Evolutionary conservation across 805 yeast genomes (phyloP), one percentile per base, ranked within the genome.

Genomic region (Saccharomyces kudriavzevii): DNA sequence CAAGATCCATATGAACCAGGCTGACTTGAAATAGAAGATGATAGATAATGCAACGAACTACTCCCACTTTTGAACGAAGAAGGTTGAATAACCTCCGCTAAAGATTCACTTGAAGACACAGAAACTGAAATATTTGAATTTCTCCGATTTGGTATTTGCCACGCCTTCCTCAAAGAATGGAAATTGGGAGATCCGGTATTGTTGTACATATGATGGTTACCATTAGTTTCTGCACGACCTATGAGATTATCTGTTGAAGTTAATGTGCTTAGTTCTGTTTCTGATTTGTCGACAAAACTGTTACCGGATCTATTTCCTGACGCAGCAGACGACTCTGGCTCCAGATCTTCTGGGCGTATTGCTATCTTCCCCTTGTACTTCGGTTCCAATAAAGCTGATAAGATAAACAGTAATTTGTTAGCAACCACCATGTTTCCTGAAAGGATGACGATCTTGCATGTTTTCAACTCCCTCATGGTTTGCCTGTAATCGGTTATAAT

Each of bases 401-500:
- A 56, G 6, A 82, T 77, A 53, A 80, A 81, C 0, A 81, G 70
- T 52, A 82, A 67, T 60, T 81, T 81, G 59, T 81, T 82, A 1
- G 85, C 84, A 9, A 82, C 83, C 6, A 77, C 77, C 35, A 82
- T 80, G 60, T 82, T 82, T 14, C 82, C 78, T 0, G 86, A 81
- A 77, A 81, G 74, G 3, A 82, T 71, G 1, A 81, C 81, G 1
- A 82, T 71, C 47, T 85, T 70, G 6, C 78, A 71, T n/a, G 74
- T 64, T 45, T 72, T 76, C 24, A 60, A 52, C 9, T 57, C 51
- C 30, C 63, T 63, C 1, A 58, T 49, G 3, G 60, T 52, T 11
- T 61, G 59, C 14, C 58, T 59, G 28, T 59, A 66, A 35, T 65
- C 66, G 25, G 65, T 58, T 1, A 66, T 52, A 4, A 66, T 50